Percentiles rank a stretch among this genome's conserved stretches.
Conservation (phyloP, 169 alveolate species). For the Eimeria praecox region DNA sequence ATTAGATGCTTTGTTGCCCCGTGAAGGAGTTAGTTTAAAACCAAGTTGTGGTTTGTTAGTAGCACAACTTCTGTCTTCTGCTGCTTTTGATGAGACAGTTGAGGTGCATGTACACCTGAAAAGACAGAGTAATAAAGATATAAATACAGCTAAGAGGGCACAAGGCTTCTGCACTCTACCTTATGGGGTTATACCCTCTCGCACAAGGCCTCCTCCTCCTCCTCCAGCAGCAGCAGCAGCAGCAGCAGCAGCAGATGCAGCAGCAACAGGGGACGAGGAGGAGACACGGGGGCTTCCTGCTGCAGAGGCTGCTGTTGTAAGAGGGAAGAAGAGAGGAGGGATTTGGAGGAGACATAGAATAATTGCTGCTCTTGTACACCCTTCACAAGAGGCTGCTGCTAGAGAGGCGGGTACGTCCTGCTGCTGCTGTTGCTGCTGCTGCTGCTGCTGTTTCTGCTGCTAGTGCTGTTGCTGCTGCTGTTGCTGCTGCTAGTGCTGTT, state of each 20-base stretch:
- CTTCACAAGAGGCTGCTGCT: slow-evolving; percentile 49
- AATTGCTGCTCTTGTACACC: slow-evolving; percentile 69
- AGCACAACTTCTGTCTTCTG: slow-evolving; percentile 26
- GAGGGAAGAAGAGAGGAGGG: slow-evolving; percentile 72
- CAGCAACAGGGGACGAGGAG: slow-evolving; percentile 1
- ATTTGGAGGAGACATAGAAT: slow-evolving; percentile 63
- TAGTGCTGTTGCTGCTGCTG: no score
- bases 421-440: no score
- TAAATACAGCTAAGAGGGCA: neutral
- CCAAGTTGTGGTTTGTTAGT: slow-evolving; percentile 1
- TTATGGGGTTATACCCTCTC: slow-evolving; percentile 28
- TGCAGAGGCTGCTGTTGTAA: slow-evolving; percentile 9
- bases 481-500: no score
- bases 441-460: no score
- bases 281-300: neutral
- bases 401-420: slow-evolving; percentile 49
- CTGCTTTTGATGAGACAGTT: slow-evolving; percentile 40
- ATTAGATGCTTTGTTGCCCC: slow-evolving; percentile 1
- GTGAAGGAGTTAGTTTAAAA: neutral
- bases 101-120: slow-evolving; percentile 78
- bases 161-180: slow-evolving; percentile 64
- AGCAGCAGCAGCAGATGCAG: neutral
- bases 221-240: neutral
- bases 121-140: neutral
- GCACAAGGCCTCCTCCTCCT: neutral